A percentile compares a stretch with the other conserved stretches of the same genome.
Evolutionary conservation across 176 grass and related monocot species (phyloP).

Genomic region (Oryza punctata): DNA sequence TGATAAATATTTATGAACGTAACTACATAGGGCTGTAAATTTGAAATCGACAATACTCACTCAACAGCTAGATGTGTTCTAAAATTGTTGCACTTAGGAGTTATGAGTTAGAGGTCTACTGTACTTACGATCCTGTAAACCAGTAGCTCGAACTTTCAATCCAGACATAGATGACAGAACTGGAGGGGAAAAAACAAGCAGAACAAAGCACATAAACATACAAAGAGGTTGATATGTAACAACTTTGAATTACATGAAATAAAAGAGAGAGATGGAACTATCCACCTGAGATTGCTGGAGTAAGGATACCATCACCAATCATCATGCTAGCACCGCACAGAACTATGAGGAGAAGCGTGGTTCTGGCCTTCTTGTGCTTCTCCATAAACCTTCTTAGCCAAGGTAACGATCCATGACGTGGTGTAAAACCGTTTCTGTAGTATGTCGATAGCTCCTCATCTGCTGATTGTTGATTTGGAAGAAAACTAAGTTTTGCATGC

Average conservation of each 20-base stretch:
- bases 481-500: slow-evolving; percentile 90
- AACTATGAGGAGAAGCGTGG: slow-evolving; percentile 76
- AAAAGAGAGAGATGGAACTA: slow-evolving; percentile 8
- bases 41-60: not conserved
- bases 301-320: slow-evolving; percentile 92
- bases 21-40: not conserved
- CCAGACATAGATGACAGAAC: slow-evolving; percentile 96
- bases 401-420: slow-evolving; percentile 51
- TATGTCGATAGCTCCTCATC: slow-evolving; percentile 96
- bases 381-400: slow-evolving; percentile 85
- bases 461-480: slow-evolving; percentile 95
- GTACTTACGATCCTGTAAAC: slow-evolving; percentile 71
- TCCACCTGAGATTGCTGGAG: slow-evolving; percentile 93
- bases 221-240: slow-evolving; percentile 28
- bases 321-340: slow-evolving; percentile 94
- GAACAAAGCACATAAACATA: slow-evolving; percentile 31
- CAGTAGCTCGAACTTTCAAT: slow-evolving; percentile 69
- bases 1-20: not conserved
- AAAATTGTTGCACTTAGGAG: slow-evolving; percentile 9
- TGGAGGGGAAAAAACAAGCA: slow-evolving; percentile 45
- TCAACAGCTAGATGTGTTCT: not conserved
- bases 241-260: not conserved
- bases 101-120: slow-evolving; percentile 23
- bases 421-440: slow-evolving; percentile 54
- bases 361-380: slow-evolving; percentile 78